These are phyloP conservation scores for Trametes hirsuta DNA, from an alignment of 1,284 basidiomycete genomes.

Conservation along the genomic window DNA sequence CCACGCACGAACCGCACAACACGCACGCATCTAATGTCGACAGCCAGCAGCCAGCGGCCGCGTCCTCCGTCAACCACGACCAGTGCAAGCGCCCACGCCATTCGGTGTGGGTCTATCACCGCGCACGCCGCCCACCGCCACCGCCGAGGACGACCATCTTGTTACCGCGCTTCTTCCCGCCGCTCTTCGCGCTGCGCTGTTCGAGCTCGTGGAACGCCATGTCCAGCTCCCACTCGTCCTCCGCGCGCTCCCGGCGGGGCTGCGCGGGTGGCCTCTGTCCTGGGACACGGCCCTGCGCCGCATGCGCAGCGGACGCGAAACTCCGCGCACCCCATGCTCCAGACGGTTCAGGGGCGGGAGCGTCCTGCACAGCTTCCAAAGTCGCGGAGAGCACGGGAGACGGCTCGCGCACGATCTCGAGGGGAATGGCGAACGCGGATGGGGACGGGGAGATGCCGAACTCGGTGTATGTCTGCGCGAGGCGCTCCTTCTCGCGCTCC, in stretches of 20 bases:
- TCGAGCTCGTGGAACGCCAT: slow-evolving; percentile 83
- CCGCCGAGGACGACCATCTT: slow-evolving; percentile 72
- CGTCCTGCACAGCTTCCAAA: slow-evolving; percentile 34
- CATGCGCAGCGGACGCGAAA: slow-evolving; percentile 75
- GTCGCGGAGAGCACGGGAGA: slow-evolving; percentile 27
- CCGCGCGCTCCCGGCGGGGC: slow-evolving; percentile 29
- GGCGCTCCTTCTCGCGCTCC: slow-evolving; percentile 64
- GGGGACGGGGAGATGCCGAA: slow-evolving; percentile 26
- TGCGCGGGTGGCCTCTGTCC: slow-evolving; percentile 25
- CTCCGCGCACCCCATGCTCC: slow-evolving; percentile 81
- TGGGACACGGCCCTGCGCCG: slow-evolving; percentile 35
- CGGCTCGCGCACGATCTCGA: slow-evolving; percentile 7
- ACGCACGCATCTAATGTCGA: neutral
- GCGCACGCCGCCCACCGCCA: slow-evolving; percentile 40
- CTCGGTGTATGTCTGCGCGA: slow-evolving; percentile 31
- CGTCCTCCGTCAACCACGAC: neutral
- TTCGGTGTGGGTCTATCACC: slow-evolving; percentile 22
- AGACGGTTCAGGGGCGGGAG: slow-evolving; percentile 34
- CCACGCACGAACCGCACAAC: neutral
- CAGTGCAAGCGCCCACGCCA: neutral
- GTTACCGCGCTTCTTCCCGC: slow-evolving; percentile 62
- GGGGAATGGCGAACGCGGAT: slow-evolving; percentile 1
- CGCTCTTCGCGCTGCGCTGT: slow-evolving; percentile 45
- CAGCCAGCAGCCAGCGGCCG: neutral
- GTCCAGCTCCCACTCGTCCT: slow-evolving; percentile 80